Conservation (phyloP, 176 grass and related monocot genomes). For the Puya raimondii region DNA sequence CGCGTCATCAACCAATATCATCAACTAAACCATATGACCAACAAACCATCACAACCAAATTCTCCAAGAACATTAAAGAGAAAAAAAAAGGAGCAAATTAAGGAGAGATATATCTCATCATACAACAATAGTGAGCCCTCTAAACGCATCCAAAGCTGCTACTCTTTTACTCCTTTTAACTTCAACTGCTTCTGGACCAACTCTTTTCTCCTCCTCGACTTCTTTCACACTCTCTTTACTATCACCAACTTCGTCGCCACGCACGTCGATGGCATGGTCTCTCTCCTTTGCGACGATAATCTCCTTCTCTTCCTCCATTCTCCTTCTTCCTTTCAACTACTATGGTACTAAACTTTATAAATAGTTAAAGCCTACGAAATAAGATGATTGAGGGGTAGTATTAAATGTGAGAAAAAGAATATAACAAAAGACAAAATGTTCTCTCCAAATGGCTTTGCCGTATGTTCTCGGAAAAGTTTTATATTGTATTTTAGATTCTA, state of each 20-base stretch:
- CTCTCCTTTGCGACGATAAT: background rate
- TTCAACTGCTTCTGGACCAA: background rate
- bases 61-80: background rate
- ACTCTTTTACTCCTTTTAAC: slow-evolving; percentile 4
- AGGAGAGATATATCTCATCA: background rate
- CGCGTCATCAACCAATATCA: slow-evolving; percentile 19
- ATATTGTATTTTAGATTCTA: too few species aligned
- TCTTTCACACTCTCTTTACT: background rate
- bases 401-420: too few species aligned
- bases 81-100: background rate
- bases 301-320: slow-evolving; percentile 3
- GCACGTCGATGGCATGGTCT: background rate
- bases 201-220: background rate
- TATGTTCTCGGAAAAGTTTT: too few species aligned
- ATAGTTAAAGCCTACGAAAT: background rate
- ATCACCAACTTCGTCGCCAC: background rate
- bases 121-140: slow-evolving; percentile 22
- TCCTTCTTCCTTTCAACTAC: background rate
- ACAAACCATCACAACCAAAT: background rate
- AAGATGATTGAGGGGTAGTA: too few species aligned
- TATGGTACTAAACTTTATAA: background rate
- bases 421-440: too few species aligned
- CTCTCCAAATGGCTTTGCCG: too few species aligned
- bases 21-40: slow-evolving; percentile 6
- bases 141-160: slow-evolving; percentile 18